Conservation (phyloP, 1,284 basidiomycete species). For the Prillingera fragicola region DNA sequence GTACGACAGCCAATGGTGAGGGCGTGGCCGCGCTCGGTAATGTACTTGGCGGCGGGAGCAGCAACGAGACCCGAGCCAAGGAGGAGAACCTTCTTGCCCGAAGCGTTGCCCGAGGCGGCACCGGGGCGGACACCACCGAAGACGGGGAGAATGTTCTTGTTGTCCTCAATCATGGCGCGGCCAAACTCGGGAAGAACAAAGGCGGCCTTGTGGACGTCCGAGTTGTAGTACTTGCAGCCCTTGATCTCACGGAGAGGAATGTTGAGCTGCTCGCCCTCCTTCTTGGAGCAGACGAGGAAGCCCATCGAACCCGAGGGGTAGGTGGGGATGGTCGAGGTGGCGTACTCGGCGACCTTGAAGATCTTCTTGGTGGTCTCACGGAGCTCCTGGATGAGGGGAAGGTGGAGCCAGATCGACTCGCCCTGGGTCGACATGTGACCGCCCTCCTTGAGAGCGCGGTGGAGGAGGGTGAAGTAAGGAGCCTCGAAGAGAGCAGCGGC, state of each 20-base stretch:
- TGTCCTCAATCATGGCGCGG: constrained; percentile 66
- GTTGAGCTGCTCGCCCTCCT: constrained; percentile 62
- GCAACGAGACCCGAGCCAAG: constrained; percentile 96
- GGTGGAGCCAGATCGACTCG: constrained; percentile 93
- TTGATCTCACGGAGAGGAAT: constrained; percentile 64
- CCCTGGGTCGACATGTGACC: constrained; percentile 95
- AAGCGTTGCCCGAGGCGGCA: constrained; percentile 49
- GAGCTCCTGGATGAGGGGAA: constrained; percentile 78
- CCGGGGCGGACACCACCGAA: constrained; percentile 56
- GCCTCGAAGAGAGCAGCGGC: constrained; percentile 93
- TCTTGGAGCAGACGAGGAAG: constrained; percentile 86
- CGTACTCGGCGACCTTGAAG: constrained; percentile 85
- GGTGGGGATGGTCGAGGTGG: constrained; percentile 94
- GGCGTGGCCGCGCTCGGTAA: constrained; percentile 74
- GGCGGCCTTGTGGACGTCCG: constrained; percentile 71
- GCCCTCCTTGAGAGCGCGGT: constrained; percentile 80
- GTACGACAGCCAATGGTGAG: constrained; percentile 85
- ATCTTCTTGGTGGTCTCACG: constrained; percentile 66
- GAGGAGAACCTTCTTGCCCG: constrained; percentile 71
- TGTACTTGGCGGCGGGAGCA: constrained; percentile 86
- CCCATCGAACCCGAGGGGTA: constrained; percentile 98
- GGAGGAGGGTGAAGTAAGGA: constrained; percentile 92
- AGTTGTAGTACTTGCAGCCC: constrained; percentile 80
- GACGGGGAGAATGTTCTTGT: constrained; percentile 61
- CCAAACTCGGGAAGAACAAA: constrained; percentile 93